A percentile compares a stretch with the other conserved stretches of the same genome.
These are phyloP conservation scores for Monilinia vaccinii-corymbosi DNA, from an alignment of 2,329 filamentous ascomycete species.

Conservation along the genomic window DNA sequence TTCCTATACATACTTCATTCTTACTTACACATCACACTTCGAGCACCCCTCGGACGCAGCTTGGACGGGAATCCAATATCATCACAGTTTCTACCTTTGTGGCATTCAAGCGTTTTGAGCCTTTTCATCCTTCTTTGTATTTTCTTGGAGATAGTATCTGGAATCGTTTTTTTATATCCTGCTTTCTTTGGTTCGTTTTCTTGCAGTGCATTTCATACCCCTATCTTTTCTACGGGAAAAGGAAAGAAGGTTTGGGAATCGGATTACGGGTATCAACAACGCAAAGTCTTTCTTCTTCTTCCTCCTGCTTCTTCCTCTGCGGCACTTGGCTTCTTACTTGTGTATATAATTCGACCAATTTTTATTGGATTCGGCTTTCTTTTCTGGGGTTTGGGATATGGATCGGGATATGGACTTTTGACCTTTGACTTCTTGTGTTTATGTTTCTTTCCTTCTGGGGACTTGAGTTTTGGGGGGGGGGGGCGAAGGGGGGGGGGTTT, in stretches of 20 bases:
- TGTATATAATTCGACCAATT: background rate
- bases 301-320: background rate
- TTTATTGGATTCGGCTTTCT: background rate
- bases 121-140: background rate
- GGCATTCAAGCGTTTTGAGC: background rate
- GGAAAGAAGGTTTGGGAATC: background rate
- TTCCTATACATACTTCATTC: background rate
- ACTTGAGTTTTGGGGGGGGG: background rate
- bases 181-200: background rate
- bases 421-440: background rate
- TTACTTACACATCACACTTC: background rate
- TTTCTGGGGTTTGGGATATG: background rate
- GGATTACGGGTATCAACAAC: background rate
- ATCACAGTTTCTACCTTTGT: background rate
- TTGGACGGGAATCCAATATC: background rate
- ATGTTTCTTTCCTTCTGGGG: background rate
- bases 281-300: background rate
- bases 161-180: conserved; percentile 1
- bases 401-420: background rate
- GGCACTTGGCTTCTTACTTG: background rate
- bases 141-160: conserved; percentile 5
- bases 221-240: background rate
- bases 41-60: background rate
- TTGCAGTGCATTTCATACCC: background rate
- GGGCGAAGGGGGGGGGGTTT: background rate